These are phyloP conservation scores for Boletus sp. DNA, from an alignment of 768 basidiomycete genomes.

Conservation along the genomic window DNA sequence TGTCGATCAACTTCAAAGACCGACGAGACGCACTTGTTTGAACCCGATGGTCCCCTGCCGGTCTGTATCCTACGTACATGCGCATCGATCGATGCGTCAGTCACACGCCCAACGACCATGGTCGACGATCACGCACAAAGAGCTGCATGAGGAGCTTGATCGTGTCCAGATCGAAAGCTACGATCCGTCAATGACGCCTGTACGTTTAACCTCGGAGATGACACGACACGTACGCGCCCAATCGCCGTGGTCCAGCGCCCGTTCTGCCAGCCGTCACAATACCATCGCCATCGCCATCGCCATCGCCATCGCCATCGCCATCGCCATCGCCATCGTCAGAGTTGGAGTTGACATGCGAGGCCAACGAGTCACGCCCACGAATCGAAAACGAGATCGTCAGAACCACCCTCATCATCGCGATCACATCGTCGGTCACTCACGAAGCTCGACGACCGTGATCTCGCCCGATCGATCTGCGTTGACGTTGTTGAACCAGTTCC, in stretches of 20 bases:
- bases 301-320: neutral
- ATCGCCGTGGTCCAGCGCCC: conserved; percentile 58
- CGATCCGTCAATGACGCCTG: neutral
- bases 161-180: conserved; percentile 83
- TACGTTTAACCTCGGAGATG: rapidly evolving
- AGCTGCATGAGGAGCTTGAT: conserved; percentile 81
- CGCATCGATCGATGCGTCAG: neutral
- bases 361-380: too few relatives aligned
- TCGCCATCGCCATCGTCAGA: neutral
- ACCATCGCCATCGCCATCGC: neutral
- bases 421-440: conserved; percentile 40
- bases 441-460: conserved; percentile 64
- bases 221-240: conserved; percentile 64
- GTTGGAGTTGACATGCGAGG: neutral
- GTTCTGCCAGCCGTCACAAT: too few relatives aligned
- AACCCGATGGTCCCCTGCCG: conserved; percentile 78
- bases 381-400: too few relatives aligned
- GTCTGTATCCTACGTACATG: conserved; percentile 53
- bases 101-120: neutral
- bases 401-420: neutral
- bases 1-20: neutral
- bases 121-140: conserved; percentile 51
- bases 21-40: conserved; percentile 52
- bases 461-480: conserved; percentile 68
- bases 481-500: conserved; percentile 70